Conservation (phyloP, 208 protist genomes). For the Leishmania lainsoni region DNA sequence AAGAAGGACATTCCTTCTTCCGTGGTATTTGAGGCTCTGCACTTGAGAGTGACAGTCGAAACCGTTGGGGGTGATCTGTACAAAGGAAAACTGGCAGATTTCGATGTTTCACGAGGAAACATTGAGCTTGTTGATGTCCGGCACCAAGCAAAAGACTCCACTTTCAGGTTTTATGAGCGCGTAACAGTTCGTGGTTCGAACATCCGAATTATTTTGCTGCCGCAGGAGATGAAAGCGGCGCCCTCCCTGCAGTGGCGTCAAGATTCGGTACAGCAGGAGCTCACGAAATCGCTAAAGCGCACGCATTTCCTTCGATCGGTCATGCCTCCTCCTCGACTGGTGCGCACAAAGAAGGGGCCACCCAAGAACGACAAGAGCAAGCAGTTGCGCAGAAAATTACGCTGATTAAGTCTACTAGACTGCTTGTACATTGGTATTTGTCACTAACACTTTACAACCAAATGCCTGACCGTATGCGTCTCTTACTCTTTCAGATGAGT, state of each 20-base stretch:
- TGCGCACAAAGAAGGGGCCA: conserved; percentile 19
- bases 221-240: conserved; percentile 58
- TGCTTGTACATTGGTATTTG: not conserved
- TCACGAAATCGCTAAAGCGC: conserved; percentile 44
- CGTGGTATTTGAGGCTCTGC: conserved; percentile 47
- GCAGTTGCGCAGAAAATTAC: conserved; percentile 28
- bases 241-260: conserved; percentile 55
- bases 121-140: conserved; percentile 62
- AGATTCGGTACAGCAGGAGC: conserved; percentile 44
- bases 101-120: conserved; percentile 56
- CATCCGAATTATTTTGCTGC: conserved; percentile 62
- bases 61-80: conserved; percentile 53
- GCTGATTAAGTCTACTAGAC: not conserved
- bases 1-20: conserved; percentile 41
- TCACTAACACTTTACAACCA: no score
- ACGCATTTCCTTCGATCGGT: conserved; percentile 1
- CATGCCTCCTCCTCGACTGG: not conserved
- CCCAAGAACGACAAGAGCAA: conserved; percentile 26
- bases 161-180: conserved; percentile 54
- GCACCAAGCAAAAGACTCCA: conserved; percentile 57
- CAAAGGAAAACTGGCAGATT: conserved; percentile 46
- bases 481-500: not conserved
- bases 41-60: conserved; percentile 55
- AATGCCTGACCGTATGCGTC: no score
- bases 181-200: conserved; percentile 48